Evolutionary conservation across 257 asterid genomes (phyloP).

Genomic region (Capsicum chinense): DNA sequence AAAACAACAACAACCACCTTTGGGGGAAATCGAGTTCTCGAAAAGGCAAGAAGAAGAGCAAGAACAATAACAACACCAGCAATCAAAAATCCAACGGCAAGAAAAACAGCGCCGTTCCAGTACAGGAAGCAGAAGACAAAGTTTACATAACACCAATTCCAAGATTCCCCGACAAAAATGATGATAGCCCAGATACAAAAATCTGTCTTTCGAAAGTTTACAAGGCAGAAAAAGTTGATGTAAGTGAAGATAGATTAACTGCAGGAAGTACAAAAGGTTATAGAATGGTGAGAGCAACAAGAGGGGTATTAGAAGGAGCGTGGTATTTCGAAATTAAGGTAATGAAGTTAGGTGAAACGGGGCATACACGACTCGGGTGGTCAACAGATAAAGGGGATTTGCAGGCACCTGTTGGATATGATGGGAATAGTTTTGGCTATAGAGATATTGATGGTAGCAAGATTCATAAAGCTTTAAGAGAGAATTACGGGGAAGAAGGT

Average conservation of each 20-base stretch:
- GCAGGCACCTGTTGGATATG: slow-evolving; percentile 98
- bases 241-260: slow-evolving; percentile 83
- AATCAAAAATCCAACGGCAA: slow-evolving; percentile 41
- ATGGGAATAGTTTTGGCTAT: slow-evolving; percentile 87
- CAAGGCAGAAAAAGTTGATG: slow-evolving; percentile 93
- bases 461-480: slow-evolving; percentile 94
- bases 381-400: slow-evolving; percentile 93
- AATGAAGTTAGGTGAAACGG: slow-evolving; percentile 84
- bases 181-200: slow-evolving; percentile 61
- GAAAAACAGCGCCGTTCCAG: slow-evolving; percentile 41
- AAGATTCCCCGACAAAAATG: slow-evolving; percentile 81
- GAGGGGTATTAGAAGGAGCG: slow-evolving; percentile 87
- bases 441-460: slow-evolving; percentile 93
- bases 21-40: slow-evolving; percentile 78
- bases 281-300: slow-evolving; percentile 94
- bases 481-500: slow-evolving; percentile 80
- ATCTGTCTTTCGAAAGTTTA: slow-evolving; percentile 84
- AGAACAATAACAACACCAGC: slow-evolving; percentile 45
- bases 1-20: slow-evolving; percentile 80
- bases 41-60: slow-evolving; percentile 75
- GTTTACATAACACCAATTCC: slow-evolving; percentile 75
- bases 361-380: slow-evolving; percentile 96
- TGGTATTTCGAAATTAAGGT: slow-evolving; percentile 95
- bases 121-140: slow-evolving; percentile 56
- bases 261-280: slow-evolving; percentile 97